Evolutionary conservation across 768 basidiomycete species (phyloP).

Genomic region (Xanthoconium purpureum): DNA sequence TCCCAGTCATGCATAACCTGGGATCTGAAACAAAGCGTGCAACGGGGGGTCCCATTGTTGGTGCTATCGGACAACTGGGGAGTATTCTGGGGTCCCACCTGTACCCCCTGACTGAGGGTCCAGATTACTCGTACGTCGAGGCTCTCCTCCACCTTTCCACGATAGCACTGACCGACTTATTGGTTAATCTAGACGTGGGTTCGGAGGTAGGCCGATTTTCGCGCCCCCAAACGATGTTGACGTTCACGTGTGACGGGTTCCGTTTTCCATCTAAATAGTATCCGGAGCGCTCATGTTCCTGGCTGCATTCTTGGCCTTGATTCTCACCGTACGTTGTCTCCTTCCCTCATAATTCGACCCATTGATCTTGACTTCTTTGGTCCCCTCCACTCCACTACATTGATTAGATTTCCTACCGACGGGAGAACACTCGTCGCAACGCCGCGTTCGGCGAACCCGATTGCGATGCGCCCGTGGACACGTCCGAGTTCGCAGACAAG

Average conservation of each 20-base stretch:
- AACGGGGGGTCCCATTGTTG: slow-evolving; percentile 40
- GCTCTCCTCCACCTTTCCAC: not conserved
- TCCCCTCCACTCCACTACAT: too few relatives aligned
- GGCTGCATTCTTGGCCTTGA: slow-evolving; percentile 16
- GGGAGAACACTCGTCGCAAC: slow-evolving; percentile 59
- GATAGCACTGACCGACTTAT: not conserved
- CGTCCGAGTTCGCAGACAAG: slow-evolving; percentile 61
- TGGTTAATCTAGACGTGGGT: not conserved
- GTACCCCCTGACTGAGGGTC: slow-evolving; percentile 41
- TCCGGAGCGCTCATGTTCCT: slow-evolving; percentile 26
- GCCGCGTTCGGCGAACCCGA: slow-evolving; percentile 48
- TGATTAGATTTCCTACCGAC: slow-evolving; percentile 55
- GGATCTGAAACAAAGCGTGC: slow-evolving; percentile 46
- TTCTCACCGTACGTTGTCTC: slow-evolving; percentile 17
- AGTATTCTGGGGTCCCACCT: slow-evolving; percentile 41
- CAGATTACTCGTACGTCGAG: slow-evolving; percentile 34
- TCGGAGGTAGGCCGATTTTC: not conserved
- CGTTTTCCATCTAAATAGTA: not conserved
- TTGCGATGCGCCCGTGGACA: slow-evolving; percentile 52
- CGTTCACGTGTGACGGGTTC: not conserved
- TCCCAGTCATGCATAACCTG: slow-evolving; percentile 42
- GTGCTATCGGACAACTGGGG: slow-evolving; percentile 42
- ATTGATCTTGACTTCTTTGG: not conserved
- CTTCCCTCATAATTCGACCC: not conserved
- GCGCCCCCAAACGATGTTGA: not conserved